These are phyloP conservation scores for Thozetella sp. DNA, from an alignment of 495 filamentous ascomycete species.

Conservation along the genomic window DNA sequence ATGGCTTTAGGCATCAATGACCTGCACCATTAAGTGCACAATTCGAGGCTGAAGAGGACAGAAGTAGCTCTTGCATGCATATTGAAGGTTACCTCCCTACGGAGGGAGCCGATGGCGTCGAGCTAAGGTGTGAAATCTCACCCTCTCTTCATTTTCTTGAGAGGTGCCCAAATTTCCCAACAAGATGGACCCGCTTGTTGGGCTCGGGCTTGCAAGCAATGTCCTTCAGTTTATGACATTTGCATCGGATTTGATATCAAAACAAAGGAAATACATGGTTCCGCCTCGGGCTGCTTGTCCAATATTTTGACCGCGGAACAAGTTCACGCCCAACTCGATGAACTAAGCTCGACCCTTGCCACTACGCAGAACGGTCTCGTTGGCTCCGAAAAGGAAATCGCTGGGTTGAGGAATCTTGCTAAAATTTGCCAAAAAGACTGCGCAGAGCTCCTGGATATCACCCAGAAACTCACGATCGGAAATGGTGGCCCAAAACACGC, in stretches of 20 bases:
- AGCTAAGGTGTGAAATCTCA: too few species aligned
- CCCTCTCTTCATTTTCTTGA: too few species aligned
- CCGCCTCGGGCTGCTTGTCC: constrained; percentile 12
- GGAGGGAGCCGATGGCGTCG: too few species aligned
- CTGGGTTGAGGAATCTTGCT: constrained; percentile 1
- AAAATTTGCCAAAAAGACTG: constrained; percentile 6
- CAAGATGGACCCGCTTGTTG: constrained; percentile 26
- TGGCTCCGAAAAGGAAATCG: too few species aligned
- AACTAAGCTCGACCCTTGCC: constrained; percentile 13
- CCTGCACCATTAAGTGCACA: too few species aligned
- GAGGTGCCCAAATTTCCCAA: too few species aligned
- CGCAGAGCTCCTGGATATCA: constrained; percentile 2
- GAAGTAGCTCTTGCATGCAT: too few species aligned
- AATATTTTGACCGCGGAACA: constrained; percentile 14
- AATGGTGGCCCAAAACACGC: neutral
- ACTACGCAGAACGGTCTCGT: too few species aligned
- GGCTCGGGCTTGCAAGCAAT: constrained; percentile 24
- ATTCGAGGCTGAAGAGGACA: too few species aligned
- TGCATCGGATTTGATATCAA: constrained; percentile 13
- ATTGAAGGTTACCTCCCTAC: too few species aligned
- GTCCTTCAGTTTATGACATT: constrained; percentile 31
- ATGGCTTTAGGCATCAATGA: too few species aligned
- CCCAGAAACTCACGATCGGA: neutral
- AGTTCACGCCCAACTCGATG: constrained; percentile 4
- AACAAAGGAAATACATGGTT: constrained; percentile 17